These are phyloP conservation scores for Boechera divaricarpa DNA, from an alignment of 345 rosid species.

Conservation along the genomic window DNA sequence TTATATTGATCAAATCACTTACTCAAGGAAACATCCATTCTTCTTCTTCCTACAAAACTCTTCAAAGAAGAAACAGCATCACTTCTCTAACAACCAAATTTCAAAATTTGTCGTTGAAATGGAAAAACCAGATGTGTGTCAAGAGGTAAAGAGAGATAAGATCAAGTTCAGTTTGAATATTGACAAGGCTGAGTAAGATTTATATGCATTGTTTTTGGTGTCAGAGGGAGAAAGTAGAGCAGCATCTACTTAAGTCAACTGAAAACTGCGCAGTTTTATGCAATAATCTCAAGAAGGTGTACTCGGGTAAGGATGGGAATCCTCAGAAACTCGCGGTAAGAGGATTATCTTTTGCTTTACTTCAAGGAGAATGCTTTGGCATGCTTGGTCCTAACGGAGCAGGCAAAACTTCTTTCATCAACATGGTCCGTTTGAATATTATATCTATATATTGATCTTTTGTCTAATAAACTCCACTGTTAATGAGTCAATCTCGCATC, in stretches of 20 bases:
- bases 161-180: slow-evolving; percentile 1
- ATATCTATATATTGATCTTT: not conserved
- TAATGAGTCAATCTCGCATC: not conserved
- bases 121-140: slow-evolving; percentile 83
- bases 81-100: slow-evolving; percentile 51
- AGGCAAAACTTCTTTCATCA: slow-evolving; percentile 94
- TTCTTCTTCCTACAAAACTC: slow-evolving; percentile 57
- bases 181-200: slow-evolving; percentile 18
- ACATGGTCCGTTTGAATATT: slow-evolving; percentile 61
- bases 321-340: slow-evolving; percentile 84
- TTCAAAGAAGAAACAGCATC: slow-evolving; percentile 48
- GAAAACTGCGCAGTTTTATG: slow-evolving; percentile 63
- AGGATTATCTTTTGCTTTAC: slow-evolving; percentile 91
- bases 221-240: slow-evolving; percentile 88
- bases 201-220: slow-evolving; percentile 9
- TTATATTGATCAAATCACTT: slow-evolving; percentile 68
- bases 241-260: slow-evolving; percentile 61
- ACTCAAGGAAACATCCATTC: slow-evolving; percentile 66
- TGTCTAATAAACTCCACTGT: not conserved
- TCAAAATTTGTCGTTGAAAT: slow-evolving; percentile 75
- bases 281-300: slow-evolving; percentile 76
- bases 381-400: slow-evolving; percentile 99
- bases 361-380: slow-evolving; percentile 93
- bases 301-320: slow-evolving; percentile 84
- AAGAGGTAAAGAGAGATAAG: slow-evolving; percentile 66